Percentiles rank a stretch among this genome's conserved stretches.
phyloP scores from a whole-genome alignment of 2,329 filamentous ascomycete species.

The Chaetothyriales sp. region DNA sequence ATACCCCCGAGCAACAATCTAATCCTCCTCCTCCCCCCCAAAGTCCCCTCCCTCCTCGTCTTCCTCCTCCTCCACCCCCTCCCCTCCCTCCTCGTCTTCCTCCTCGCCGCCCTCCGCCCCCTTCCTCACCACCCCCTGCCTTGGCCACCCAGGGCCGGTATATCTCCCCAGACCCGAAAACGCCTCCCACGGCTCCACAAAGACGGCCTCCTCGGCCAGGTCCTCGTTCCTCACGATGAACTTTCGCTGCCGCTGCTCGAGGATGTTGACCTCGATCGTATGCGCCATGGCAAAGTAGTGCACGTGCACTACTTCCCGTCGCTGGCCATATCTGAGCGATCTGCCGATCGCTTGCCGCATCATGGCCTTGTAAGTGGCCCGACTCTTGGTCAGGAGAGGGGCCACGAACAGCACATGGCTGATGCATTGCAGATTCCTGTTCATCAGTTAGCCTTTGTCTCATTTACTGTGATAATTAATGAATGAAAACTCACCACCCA shows the following conservation, averaged over 20 bases:
- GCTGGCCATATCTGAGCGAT: conserved; percentile 42
- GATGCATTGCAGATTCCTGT: conserved; percentile 42
- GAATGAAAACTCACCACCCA: conserved; percentile 36
- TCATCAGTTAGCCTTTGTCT: conserved; percentile 20
- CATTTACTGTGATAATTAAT: conserved; percentile 6
- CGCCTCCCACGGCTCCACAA: not conserved
- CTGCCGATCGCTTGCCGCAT: conserved; percentile 52
- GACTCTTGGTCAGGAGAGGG: conserved; percentile 35
- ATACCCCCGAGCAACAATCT: no score
- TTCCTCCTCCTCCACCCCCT: conserved; percentile 3
- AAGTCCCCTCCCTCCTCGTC: conserved; percentile 2
- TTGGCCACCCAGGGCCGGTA: not conserved
- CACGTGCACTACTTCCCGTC: conserved; percentile 37
- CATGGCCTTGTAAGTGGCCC: conserved; percentile 40
- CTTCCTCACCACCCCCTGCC: conserved; percentile 14
- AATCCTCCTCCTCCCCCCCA: conserved; percentile 1
- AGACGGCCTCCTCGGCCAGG: not conserved
- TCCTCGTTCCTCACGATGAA: not conserved
- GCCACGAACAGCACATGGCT: conserved; percentile 51
- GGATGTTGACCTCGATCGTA: conserved; percentile 56
- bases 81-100: conserved; percentile 6
- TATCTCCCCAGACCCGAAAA: not conserved
- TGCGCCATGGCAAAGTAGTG: conserved; percentile 37
- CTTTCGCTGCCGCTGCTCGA: conserved; percentile 34
- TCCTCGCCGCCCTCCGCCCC: conserved; percentile 17